A percentile compares a stretch with the other conserved stretches of the same genome.
phyloP scores from a whole-genome alignment of 345 rosid genomes.

The Iberis pinnata region DNA sequence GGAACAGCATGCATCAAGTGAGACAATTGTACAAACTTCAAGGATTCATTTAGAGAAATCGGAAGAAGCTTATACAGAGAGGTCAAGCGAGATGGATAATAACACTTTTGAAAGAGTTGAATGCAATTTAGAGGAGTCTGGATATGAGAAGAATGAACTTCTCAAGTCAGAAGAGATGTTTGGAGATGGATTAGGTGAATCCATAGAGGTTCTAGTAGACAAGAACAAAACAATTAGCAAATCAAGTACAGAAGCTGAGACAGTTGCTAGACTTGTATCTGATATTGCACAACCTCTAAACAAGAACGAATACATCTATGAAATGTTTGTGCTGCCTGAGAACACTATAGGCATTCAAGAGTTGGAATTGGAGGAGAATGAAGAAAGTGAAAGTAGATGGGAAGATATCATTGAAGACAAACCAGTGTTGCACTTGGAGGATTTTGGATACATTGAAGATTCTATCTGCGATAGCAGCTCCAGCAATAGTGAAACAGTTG shows the following conservation, averaged over 20 bases:
- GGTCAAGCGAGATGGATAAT: background rate
- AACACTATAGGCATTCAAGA: background rate
- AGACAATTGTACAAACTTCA: conserved; percentile 5
- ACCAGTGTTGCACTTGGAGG: conserved; percentile 9
- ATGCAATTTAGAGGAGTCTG: conserved; percentile 9
- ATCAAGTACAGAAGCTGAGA: conserved; percentile 14
- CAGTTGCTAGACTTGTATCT: conserved; percentile 5
- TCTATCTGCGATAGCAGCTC: conserved; percentile 17
- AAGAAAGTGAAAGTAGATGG: conserved; percentile 4
- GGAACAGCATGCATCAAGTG: conserved; percentile 17
- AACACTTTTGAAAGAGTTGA: background rate
- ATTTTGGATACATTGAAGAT: background rate
- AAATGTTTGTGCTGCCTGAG: conserved; percentile 1
- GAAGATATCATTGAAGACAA: conserved; percentile 20
- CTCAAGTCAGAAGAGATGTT: background rate
- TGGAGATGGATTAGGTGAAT: conserved; percentile 15
- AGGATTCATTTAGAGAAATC: conserved; percentile 14
- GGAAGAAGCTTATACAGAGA: conserved; percentile 19
- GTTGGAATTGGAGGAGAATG: conserved; percentile 15
- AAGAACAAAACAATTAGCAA: conserved; percentile 12
- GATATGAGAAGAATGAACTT: conserved; percentile 11
- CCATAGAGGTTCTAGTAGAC: conserved; percentile 8
- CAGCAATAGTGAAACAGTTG: conserved; percentile 13
- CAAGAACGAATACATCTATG: background rate
- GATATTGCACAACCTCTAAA: background rate